Evolutionary conservation across 1,284 basidiomycete genomes (phyloP).

Genomic region (Amylostereum areolatum): DNA sequence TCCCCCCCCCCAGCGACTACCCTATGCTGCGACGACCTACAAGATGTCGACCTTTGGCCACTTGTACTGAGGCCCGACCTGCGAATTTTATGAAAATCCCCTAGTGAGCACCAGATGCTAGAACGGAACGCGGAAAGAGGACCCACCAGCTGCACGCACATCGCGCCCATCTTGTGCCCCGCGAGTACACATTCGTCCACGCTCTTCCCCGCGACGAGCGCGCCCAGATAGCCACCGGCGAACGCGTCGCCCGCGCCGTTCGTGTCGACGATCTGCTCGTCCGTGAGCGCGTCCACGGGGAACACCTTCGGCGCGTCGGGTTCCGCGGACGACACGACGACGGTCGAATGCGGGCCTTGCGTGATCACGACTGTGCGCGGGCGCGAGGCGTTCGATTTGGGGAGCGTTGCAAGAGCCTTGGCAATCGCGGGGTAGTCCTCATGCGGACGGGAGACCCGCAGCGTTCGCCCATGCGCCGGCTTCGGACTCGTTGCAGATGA

Average conservation of each 20-base stretch:
- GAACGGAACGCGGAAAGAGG: background rate
- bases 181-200: constrained; percentile 78
- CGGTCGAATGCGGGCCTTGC: constrained; percentile 79
- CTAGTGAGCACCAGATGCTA: background rate
- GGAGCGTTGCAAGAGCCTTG: constrained; percentile 60
- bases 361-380: constrained; percentile 90
- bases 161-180: constrained; percentile 86
- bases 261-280: constrained; percentile 87
- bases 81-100: background rate
- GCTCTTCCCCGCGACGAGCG: constrained; percentile 74
- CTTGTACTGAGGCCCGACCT: constrained; percentile 75
- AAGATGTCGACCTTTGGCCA: constrained; percentile 74
- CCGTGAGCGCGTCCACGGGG: constrained; percentile 57
- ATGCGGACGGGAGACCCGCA: constrained; percentile 47
- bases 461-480: constrained; percentile 83
- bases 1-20: background rate
- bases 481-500: constrained; percentile 95
- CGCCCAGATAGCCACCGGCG: constrained; percentile 95
- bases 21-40: constrained; percentile 22
- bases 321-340: constrained; percentile 66
- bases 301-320: constrained; percentile 51
- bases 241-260: constrained; percentile 99
- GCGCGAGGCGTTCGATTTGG: constrained; percentile 67
- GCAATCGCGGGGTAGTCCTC: constrained; percentile 70
- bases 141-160: constrained; percentile 83